Conservation (phyloP, 2,329 filamentous ascomycete species). For the Aspergillus fischeri region DNA sequence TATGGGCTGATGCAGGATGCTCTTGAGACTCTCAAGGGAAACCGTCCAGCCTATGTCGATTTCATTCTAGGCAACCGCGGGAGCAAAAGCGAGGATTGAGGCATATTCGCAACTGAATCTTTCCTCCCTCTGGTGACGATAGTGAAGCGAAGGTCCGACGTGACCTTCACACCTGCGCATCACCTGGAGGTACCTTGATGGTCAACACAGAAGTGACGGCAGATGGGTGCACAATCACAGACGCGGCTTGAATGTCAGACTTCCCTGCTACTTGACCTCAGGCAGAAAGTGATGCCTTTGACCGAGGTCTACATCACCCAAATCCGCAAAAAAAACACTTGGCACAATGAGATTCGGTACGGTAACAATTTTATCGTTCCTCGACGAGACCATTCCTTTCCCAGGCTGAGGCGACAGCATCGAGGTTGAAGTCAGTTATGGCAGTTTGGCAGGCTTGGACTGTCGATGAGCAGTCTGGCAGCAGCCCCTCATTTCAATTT, state of each 20-base stretch:
- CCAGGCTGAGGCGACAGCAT: neutral
- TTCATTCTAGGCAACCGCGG: conserved; percentile 52
- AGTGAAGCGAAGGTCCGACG: neutral
- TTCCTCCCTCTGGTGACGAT: neutral
- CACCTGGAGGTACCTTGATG: neutral
- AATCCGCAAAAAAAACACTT: no score
- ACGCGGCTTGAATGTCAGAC: neutral
- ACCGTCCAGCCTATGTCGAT: conserved; percentile 70
- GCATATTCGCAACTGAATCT: conserved; percentile 9
- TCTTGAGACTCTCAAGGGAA: conserved; percentile 64
- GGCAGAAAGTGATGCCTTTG: neutral
- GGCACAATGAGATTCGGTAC: neutral
- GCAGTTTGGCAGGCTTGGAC: neutral
- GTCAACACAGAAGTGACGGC: neutral
- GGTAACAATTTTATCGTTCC: neutral
- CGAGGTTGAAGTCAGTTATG: neutral
- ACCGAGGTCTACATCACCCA: neutral
- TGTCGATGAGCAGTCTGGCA: neutral
- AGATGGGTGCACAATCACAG: neutral
- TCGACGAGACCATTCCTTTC: neutral
- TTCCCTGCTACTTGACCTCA: neutral
- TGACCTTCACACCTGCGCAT: neutral
- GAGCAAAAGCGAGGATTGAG: conserved; percentile 15
- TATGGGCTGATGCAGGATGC: conserved; percentile 81
- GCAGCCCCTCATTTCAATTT: neutral